Evolutionary conservation across 805 yeast species (phyloP).

Genomic region (Wickerhamiella hasegawae): DNA sequence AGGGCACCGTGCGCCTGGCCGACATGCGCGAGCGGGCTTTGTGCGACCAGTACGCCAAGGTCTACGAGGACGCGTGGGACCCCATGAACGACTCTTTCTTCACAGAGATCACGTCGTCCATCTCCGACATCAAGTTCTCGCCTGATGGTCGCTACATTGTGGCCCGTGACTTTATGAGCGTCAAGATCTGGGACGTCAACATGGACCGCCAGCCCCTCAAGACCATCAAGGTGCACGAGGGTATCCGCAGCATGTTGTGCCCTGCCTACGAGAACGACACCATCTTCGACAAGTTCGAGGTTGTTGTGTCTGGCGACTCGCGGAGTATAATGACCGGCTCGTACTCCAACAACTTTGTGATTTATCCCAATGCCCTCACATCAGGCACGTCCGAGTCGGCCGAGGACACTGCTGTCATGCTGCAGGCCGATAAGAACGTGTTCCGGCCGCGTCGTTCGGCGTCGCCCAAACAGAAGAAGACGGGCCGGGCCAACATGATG

Average conservation of each 20-base stretch:
- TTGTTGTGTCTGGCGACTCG: slow-evolving; percentile 85
- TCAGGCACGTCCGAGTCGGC: slow-evolving; percentile 13
- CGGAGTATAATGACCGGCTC: slow-evolving; percentile 91
- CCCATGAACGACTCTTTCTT: slow-evolving; percentile 88
- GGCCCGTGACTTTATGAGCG: slow-evolving; percentile 94
- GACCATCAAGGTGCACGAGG: slow-evolving; percentile 91
- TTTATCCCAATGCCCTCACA: slow-evolving; percentile 63
- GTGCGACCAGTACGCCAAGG: slow-evolving; percentile 70
- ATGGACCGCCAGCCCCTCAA: slow-evolving; percentile 93
- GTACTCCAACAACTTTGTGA: slow-evolving; percentile 92
- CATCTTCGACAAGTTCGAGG: slow-evolving; percentile 95
- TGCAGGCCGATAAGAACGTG: slow-evolving; percentile 97
- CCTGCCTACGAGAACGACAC: slow-evolving; percentile 98
- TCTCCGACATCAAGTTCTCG: slow-evolving; percentile 84
- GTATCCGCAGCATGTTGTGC: slow-evolving; percentile 79
- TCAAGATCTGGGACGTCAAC: slow-evolving; percentile 93
- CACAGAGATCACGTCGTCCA: slow-evolving; percentile 90
- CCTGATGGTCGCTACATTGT: slow-evolving; percentile 88
- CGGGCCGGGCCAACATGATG: slow-evolving; percentile 26
- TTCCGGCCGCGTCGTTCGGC: slow-evolving; percentile 64
- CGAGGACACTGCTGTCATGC: slow-evolving; percentile 48
- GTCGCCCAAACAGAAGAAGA: slow-evolving; percentile 10
- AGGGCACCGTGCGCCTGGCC: slow-evolving; percentile 86
- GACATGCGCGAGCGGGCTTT: slow-evolving; percentile 94
- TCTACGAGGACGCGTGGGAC: slow-evolving; percentile 85